Base-by-base conservation (phyloP, 169 alveolate genomes). In the Plasmodium adleri region DNA sequence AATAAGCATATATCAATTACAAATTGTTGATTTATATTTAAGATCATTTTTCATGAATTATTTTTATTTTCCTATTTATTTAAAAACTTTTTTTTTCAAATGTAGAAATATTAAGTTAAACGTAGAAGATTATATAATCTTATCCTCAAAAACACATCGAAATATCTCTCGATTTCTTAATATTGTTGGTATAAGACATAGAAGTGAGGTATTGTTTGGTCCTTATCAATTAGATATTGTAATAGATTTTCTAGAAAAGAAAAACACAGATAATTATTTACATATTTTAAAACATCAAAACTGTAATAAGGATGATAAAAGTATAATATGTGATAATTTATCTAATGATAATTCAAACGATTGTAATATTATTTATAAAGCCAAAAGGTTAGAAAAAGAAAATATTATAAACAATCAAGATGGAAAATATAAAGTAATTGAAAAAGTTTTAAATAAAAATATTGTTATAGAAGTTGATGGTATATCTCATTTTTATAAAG, bases 391-490 rank as follows among this genome's bases (percentile, higher is more conserved):
- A 52, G 66, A 47, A 66, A 32, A 56, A 1, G 52, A 76, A 39
- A 20, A 0, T 5, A 49, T 43, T 8, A 32, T 76, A 49, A 13
- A 52, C 9, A 58, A 76, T 1, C 59, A 49, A 49, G n/a, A 52
- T n/a, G 17, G 17, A 32, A 6, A 28, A 56, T 8, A 4, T 26
- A 17, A 52, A 24, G 49, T 83, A 22, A 12, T 68, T n/a, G 67
- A 68, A n/a, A 68, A 56, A 70, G 20, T 39, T 58, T 15, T 83
- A 26, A 68, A 68, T 12, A 83, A 83, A 70, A 83, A 83, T 47
- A 70, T 83, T 49, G 9, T 83, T 24, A 72, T 83, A n/a, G 91
- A 83, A 83, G 85, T 83, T 4, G 91, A 83, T 83, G 91, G 91
- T 3, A 32, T 70, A 26, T 67, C 91, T 56, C 91, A 83, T 72